A percentile compares a stretch with the other conserved stretches of the same genome.
Evolutionary conservation across 371 early-diverging fungal genomes (phyloP).

Genomic region (Mortierella sp.): DNA sequence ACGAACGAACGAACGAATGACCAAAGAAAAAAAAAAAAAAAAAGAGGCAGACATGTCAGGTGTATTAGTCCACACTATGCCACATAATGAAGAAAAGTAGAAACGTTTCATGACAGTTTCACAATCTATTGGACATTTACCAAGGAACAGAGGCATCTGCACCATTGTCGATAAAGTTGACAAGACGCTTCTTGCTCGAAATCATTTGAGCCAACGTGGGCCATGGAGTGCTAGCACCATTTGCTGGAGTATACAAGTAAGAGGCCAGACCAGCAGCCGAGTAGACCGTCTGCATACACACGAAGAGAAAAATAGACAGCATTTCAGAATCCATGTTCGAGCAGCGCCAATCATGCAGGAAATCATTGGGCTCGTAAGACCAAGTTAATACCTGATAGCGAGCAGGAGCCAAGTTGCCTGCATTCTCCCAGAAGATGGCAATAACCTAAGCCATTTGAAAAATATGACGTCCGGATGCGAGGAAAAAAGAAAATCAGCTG

Average conservation of each 20-base stretch:
- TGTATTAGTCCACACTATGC: too few species aligned
- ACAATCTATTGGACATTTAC: too few species aligned
- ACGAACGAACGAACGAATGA: neutral
- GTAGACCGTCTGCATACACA: conserved; percentile 58
- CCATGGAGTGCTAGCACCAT: conserved; percentile 63
- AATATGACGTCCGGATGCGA: too few species aligned
- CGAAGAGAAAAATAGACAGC: conserved; percentile 7
- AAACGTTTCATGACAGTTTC: too few species aligned
- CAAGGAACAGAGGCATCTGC: conserved; percentile 70
- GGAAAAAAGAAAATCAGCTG: too few species aligned
- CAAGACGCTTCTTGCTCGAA: conserved; percentile 69
- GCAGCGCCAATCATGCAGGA: too few species aligned
- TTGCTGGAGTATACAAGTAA: conserved; percentile 63
- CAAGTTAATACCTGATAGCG: conserved; percentile 60
- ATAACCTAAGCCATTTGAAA: too few species aligned
- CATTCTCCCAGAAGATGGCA: conserved; percentile 80
- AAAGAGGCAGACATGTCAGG: neutral
- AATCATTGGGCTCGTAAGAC: neutral
- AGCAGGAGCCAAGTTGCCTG: conserved; percentile 60
- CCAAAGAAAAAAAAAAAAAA: neutral
- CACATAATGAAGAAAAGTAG: too few species aligned
- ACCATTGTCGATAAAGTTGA: conserved; percentile 73
- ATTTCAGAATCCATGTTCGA: too few species aligned
- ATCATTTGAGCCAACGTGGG: conserved; percentile 80
- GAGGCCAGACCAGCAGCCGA: conserved; percentile 69